Conservation (phyloP, 2,329 filamentous ascomycete species). For the Colletotrichum lindemuthianum region DNA sequence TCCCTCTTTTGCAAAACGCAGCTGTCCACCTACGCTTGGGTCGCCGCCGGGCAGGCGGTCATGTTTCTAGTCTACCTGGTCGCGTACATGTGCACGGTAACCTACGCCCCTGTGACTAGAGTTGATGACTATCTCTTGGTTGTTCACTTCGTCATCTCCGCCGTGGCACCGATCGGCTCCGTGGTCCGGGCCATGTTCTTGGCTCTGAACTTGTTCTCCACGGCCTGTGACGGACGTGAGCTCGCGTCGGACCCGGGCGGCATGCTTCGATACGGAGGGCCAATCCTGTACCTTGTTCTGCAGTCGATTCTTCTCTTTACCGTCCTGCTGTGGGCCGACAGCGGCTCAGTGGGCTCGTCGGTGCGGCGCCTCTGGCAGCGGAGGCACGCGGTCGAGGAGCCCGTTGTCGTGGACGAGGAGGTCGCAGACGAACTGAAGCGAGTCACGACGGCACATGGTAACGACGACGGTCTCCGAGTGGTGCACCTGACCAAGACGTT, state of each 20-base stretch:
- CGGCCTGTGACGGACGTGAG: constrained; percentile 74
- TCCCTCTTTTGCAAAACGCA: constrained; percentile 84
- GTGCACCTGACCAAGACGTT: constrained; percentile 85
- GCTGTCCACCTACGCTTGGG: constrained; percentile 84
- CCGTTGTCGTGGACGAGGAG: constrained; percentile 62
- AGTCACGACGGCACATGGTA: constrained; percentile 61
- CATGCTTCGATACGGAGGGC: constrained; percentile 81
- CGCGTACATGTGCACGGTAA: constrained; percentile 70
- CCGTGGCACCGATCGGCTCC: constrained; percentile 81
- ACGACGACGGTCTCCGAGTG: constrained; percentile 77
- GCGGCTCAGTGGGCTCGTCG: constrained; percentile 71
- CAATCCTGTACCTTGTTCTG: constrained; percentile 82
- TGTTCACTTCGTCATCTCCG: constrained; percentile 79
- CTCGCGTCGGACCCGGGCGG: constrained; percentile 75
- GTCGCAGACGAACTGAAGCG: constrained; percentile 72
- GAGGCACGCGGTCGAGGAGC: constrained; percentile 27
- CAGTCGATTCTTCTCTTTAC: constrained; percentile 78
- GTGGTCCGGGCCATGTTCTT: constrained; percentile 80
- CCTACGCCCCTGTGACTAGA: constrained; percentile 73
- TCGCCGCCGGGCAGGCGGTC: constrained; percentile 79
- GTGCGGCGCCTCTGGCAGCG: constrained; percentile 48
- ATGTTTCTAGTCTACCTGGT: constrained; percentile 78
- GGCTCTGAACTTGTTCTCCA: constrained; percentile 83
- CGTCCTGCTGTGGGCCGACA: constrained; percentile 82
- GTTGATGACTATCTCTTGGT: constrained; percentile 75